Evolutionary conservation across 2,329 filamentous ascomycete species (phyloP).

Genomic region (Diaporthe caulivora): DNA sequence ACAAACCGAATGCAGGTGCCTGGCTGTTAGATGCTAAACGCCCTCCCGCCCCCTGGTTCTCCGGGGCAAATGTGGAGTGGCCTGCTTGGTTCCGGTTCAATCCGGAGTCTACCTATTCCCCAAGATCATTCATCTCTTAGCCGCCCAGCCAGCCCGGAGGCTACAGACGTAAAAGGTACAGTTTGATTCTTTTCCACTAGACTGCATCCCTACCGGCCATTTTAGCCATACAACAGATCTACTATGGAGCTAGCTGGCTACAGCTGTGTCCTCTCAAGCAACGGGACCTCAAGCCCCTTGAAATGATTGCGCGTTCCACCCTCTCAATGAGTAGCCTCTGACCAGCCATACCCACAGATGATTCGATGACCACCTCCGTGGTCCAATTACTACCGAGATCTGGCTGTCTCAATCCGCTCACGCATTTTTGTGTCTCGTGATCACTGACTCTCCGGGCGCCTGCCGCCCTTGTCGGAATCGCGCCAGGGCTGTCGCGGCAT

Average conservation of each 20-base stretch:
- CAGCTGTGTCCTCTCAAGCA: neutral
- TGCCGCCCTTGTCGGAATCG: neutral
- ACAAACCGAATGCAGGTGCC: rapidly evolving
- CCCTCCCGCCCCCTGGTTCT: neutral
- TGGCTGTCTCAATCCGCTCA: neutral
- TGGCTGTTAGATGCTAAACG: neutral
- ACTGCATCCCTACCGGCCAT: neutral
- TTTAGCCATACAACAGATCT: neutral
- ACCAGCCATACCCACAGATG: neutral
- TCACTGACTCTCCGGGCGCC: neutral
- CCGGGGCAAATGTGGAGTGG: slow-evolving; percentile 29
- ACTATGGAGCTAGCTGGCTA: no score
- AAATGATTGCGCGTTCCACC: neutral
- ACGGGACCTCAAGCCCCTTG: neutral
- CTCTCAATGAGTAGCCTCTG: neutral
- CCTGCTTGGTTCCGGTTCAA: slow-evolving; percentile 26
- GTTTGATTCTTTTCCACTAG: neutral
- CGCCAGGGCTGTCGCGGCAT: neutral
- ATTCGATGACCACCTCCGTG: neutral
- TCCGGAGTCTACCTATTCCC: neutral
- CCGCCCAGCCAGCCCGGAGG: neutral
- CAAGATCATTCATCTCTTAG: slow-evolving; percentile 3
- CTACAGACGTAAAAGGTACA: slow-evolving; percentile 7
- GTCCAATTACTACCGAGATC: neutral
- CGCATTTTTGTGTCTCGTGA: neutral